Evolutionary conservation across 2,329 filamentous ascomycete genomes (phyloP), one percentile per base, ranked within the genome.

Genomic region (Botryotinia globosa): DNA sequence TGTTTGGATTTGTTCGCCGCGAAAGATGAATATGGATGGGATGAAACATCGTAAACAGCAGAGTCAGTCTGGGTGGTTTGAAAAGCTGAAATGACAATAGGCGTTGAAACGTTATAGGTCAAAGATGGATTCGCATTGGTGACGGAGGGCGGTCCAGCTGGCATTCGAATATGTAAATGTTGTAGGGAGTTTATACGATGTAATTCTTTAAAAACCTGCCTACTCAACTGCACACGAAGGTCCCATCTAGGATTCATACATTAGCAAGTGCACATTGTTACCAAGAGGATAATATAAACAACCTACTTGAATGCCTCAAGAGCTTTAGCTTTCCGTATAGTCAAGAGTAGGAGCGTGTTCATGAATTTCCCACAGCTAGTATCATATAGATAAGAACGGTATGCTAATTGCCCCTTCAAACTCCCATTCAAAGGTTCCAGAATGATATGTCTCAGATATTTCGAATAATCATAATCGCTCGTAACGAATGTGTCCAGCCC

Each of bases 381-480:
- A 72, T 82, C 86, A 77, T 87, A 87, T 12, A 86, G 82, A 75
- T 89, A 90, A 1, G 85, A 81, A 71, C 85, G 85, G 77, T 88
- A 88, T 34, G 85, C 83, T 29, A 81, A 78, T 75, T 89, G 86
- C n/a, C 84, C 86, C 78, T 86, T 87, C 69, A 82, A 79, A 14
- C 87, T 87, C 16, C 83, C 82, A 74, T 83, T 86, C 39, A 87
- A 80, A 1, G 87, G 88, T 74, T 90, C 88, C 74, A 91, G 83
- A 45, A 83, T 84, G 54, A 91, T 81, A 72, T 87, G 85, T 74
- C 84, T 84, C 44, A 91, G 81, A 77, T 89, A 85, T 74, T 85
- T 82, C 39, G 87, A 87, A 81, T 91, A 90, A 80, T 90, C 84
- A 81, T 90, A 90, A 44, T 89, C 85, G 82, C 88, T 90, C 0